Evolutionary conservation across 768 basidiomycete genomes (phyloP), one percentile per base, ranked within the genome.

Genomic region (Chiua virens): DNA sequence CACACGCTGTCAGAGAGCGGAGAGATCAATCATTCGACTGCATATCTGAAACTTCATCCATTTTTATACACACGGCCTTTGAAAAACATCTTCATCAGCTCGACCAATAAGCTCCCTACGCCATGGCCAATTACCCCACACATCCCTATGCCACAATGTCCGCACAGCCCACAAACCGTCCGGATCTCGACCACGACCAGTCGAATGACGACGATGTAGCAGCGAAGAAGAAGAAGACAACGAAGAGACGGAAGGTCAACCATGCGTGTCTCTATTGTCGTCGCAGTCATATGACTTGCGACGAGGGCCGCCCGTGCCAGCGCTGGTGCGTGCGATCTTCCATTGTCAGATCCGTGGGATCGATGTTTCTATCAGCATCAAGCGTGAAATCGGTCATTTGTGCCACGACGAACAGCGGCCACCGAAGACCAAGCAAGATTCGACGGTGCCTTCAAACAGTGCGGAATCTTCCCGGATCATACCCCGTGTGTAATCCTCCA

Each of bases 241-340:
- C 81, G 11, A 90, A 89, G 71, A 74, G 91, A 55, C 74, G 90
- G 49, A 94, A 94, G 68, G 90, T 92, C 52, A 92, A 92, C 68
- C 92, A 94, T 72, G 93, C 94, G 6, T 97, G 93, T 66, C 74
- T 97, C 38, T 97, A 95, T 69, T 97, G 93, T 71, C 79, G 92
- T 65, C 76, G 91, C 53, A 92, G 90, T 76, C 89, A 90, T 81
- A 90, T 92, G 89, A 90, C 88, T 8, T 92, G 90, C 73, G 90
- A 92, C 65, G 90, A 91, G 61, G 88, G 89, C 17, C 75, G 88
- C 34, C 94, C 94, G 15, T 97, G 95, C 68, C 89, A 93, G 61
- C 83, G 95, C 59, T 96, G 94, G 94, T 94, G 66, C 69, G 89
- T 61, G 34, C n/a, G 39, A 55, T 52, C 49, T 50, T n/a, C 46